These are phyloP conservation scores for Diaporthe sp. DNA, from an alignment of 2,329 filamentous ascomycete genomes.

Conservation along the genomic window DNA sequence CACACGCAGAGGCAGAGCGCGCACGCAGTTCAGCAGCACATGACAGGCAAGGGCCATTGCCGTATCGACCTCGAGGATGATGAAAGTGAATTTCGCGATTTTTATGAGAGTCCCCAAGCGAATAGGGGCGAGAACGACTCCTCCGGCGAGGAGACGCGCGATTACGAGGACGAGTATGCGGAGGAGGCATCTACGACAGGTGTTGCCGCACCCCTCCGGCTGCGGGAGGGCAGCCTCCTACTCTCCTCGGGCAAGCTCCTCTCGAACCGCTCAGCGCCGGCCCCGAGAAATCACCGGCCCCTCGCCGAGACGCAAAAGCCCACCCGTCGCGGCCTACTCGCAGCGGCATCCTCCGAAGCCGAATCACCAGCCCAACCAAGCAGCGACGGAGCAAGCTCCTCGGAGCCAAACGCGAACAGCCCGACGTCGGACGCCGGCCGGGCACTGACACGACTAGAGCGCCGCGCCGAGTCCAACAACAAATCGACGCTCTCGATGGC, in stretches of 20 bases:
- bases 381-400: too few relatives aligned
- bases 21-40: slow-evolving; percentile 61
- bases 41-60: slow-evolving; percentile 60
- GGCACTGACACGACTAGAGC: slow-evolving; percentile 20
- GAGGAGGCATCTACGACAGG: not conserved
- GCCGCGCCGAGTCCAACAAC: slow-evolving; percentile 17
- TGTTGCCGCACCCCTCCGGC: too few relatives aligned
- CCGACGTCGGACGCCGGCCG: not conserved
- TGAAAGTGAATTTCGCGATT: slow-evolving; percentile 51
- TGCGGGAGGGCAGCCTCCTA: slow-evolving; percentile 44
- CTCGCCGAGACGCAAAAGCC: slow-evolving; percentile 14
- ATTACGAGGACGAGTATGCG: slow-evolving; percentile 10
- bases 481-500: slow-evolving; percentile 8
- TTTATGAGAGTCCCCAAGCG: slow-evolving; percentile 44
- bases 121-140: not conserved
- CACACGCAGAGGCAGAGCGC: slow-evolving; percentile 53
- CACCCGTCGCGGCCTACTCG: not conserved
- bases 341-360: not conserved
- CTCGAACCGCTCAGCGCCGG: slow-evolving; percentile 43
- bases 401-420: not conserved
- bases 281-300: not conserved
- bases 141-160: not conserved
- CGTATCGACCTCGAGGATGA: slow-evolving; percentile 50
- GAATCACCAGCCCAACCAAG: not conserved
- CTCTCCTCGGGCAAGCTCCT: slow-evolving; percentile 52